Conservation (phyloP, 2,329 filamentous ascomycete genomes). For the Xylaria sp. region DNA sequence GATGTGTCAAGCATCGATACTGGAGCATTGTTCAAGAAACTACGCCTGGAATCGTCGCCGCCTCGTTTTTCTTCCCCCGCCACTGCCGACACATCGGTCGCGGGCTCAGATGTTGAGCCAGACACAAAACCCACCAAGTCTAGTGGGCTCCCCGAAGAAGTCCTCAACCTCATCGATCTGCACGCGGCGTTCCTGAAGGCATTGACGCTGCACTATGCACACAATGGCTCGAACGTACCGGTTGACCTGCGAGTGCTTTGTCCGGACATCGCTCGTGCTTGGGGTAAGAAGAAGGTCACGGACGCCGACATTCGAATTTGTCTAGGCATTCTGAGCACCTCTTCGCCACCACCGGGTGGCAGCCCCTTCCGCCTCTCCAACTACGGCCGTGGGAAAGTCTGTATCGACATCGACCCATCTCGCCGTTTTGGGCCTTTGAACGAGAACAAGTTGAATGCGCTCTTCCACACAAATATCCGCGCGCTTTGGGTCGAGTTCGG, state of each 20-base stretch:
- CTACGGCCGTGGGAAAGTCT: slow-evolving; percentile 55
- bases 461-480: slow-evolving; percentile 60
- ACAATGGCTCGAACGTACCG: slow-evolving; percentile 67
- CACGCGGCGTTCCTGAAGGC: slow-evolving; percentile 72
- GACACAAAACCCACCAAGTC: slow-evolving; percentile 34
- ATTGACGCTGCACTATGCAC: slow-evolving; percentile 70
- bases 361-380: slow-evolving; percentile 43
- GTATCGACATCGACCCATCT: slow-evolving; percentile 59
- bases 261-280: slow-evolving; percentile 68
- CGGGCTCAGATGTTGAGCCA: slow-evolving; percentile 45
- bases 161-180: slow-evolving; percentile 65
- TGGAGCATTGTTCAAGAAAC: slow-evolving; percentile 47
- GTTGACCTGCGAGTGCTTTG: slow-evolving; percentile 67
- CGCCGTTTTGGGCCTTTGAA: slow-evolving; percentile 49
- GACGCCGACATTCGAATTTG: slow-evolving; percentile 69
- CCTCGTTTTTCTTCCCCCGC: slow-evolving; percentile 41
- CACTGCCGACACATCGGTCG: slow-evolving; percentile 47
- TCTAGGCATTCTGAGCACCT: slow-evolving; percentile 64
- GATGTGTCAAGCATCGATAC: slow-evolving; percentile 42
- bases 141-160: slow-evolving; percentile 53
- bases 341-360: slow-evolving; percentile 28
- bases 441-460: slow-evolving; percentile 57
- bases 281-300: slow-evolving; percentile 73
- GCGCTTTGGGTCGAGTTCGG: slow-evolving; percentile 48
- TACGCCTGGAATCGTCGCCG: slow-evolving; percentile 48